phyloP scores from a whole-genome alignment of 148 eudicot genomes.

The Rhododendron henanense region DNA sequence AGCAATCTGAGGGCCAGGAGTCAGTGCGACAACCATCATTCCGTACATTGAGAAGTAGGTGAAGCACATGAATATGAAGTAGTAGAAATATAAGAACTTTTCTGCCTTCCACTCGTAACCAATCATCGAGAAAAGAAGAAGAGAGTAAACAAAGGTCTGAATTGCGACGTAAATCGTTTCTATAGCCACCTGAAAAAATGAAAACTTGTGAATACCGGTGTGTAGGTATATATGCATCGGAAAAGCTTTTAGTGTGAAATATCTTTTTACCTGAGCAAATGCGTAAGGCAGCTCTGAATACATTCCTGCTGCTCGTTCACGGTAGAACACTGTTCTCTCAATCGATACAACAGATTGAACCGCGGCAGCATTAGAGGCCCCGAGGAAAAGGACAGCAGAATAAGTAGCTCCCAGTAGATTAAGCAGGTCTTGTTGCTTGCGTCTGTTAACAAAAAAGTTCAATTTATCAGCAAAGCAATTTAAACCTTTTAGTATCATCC shows the following conservation, averaged over 20 bases:
- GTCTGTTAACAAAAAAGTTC: slow-evolving; percentile 14
- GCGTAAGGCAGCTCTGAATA: slow-evolving; percentile 50
- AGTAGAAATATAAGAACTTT: slow-evolving; percentile 41
- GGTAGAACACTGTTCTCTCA: slow-evolving; percentile 50
- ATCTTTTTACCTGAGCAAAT: slow-evolving; percentile 37
- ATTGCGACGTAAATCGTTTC: slow-evolving; percentile 32
- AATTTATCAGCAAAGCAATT: background rate
- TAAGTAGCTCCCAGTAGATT: slow-evolving; percentile 49
- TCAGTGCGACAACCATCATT: slow-evolving; percentile 53
- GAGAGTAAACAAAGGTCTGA: slow-evolving; percentile 36
- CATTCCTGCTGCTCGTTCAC: slow-evolving; percentile 59
- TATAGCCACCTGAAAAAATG: slow-evolving; percentile 17
- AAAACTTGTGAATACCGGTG: background rate
- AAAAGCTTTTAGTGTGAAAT: background rate
- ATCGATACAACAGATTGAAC: slow-evolving; percentile 42
- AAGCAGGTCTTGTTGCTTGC: slow-evolving; percentile 36
- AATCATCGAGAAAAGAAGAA: slow-evolving; percentile 40
- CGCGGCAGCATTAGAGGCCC: slow-evolving; percentile 41
- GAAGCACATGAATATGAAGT: slow-evolving; percentile 40
- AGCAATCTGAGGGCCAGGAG: slow-evolving; percentile 39
- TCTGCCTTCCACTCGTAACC: slow-evolving; percentile 31
- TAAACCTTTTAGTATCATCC: background rate
- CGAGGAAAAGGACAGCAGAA: slow-evolving; percentile 39
- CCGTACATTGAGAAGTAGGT: slow-evolving; percentile 46
- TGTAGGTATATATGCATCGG: background rate